Evolutionary conservation across 176 grass and related monocot species (phyloP).

Genomic region (Oryza glumipatula): DNA sequence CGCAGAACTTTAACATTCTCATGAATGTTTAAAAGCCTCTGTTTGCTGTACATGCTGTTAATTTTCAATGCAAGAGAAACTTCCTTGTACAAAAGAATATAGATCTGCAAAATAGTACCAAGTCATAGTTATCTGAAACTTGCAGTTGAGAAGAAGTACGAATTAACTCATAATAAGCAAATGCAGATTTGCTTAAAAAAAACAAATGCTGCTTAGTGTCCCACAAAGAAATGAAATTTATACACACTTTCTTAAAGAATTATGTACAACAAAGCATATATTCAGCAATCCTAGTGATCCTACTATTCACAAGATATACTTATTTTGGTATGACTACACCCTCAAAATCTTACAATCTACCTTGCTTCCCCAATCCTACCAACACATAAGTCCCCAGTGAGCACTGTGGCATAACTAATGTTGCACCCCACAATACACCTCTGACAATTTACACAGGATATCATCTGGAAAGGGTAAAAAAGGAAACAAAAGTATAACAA

Average conservation of each 20-base stretch:
- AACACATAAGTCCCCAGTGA: background rate
- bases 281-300: background rate
- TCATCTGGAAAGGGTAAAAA: background rate
- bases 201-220: background rate
- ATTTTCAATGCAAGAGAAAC: conserved; percentile 86
- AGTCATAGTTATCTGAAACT: background rate
- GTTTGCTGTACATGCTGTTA: conserved; percentile 83
- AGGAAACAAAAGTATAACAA: background rate
- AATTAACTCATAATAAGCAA: background rate
- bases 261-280: conserved; percentile 2
- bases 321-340: background rate
- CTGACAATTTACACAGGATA: background rate
- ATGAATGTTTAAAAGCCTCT: conserved; percentile 69
- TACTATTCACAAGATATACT: background rate
- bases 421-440: background rate
- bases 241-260: background rate
- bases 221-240: background rate
- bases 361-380: background rate
- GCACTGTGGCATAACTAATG: background rate
- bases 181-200: background rate
- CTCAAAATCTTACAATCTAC: background rate
- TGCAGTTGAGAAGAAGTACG: background rate
- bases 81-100: conserved; percentile 92
- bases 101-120: conserved; percentile 61
- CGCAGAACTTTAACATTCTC: conserved; percentile 93